These are phyloP conservation scores for Penicillium angulare DNA, from an alignment of 495 filamentous ascomycete species.

Conservation along the genomic window DNA sequence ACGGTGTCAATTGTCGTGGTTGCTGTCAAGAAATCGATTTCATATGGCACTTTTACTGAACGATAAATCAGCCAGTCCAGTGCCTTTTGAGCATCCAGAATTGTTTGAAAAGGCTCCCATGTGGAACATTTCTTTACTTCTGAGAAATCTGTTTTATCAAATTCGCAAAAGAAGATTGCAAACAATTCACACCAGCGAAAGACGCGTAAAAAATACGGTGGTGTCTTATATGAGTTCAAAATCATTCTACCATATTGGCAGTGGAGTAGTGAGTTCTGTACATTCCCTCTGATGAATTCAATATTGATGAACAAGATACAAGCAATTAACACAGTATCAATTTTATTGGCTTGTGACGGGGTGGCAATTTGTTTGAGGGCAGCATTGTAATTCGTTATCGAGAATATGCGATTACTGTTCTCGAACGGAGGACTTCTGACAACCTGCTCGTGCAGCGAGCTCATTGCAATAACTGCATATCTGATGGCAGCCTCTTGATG, in stretches of 20 bases:
- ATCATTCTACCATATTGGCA: background rate
- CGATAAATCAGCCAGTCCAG: conserved; percentile 1
- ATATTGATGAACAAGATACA: conserved; percentile 15
- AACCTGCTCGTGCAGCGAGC: conserved; percentile 5
- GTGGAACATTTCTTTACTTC: background rate
- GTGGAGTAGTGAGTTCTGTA: background rate
- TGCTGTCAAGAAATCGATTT: background rate
- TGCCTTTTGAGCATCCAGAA: background rate
- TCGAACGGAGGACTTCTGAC: background rate
- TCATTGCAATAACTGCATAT: conserved; percentile 9
- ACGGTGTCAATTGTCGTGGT: background rate
- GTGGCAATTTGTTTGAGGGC: conserved; percentile 5
- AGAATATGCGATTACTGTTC: background rate
- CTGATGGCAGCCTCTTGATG: conserved; percentile 2
- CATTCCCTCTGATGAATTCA: conserved; percentile 5
- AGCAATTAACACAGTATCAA: conserved; percentile 6
- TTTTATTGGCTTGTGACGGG: background rate
- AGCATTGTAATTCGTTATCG: conserved; percentile 12
- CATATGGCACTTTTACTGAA: background rate
- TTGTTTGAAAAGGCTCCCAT: background rate
- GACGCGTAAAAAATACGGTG: background rate
- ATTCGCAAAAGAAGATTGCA: background rate
- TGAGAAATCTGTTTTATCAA: background rate
- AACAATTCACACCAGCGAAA: background rate
- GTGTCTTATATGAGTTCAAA: background rate